Base-by-base conservation (phyloP, 2,329 filamentous ascomycete species). In the Fusarium proliferatum region DNA sequence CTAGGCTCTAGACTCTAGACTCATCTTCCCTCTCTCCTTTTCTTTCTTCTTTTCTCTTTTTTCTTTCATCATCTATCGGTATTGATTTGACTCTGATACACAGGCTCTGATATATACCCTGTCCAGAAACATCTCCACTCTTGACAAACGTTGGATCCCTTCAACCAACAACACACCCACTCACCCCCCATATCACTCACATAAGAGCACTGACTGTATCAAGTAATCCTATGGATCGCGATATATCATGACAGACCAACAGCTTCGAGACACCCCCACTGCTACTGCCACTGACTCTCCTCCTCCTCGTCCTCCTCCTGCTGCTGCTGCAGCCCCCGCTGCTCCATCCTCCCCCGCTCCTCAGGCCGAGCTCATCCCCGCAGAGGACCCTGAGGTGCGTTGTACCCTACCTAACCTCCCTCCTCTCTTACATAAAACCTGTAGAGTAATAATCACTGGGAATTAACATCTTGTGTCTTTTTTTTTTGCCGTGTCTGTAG, bases 351-450 rank as follows among this genome's bases (percentile, higher is more conserved):
- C 60, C 48, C 57, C 72, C 59, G 59, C 65, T 42, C 57, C 61
- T 61, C 72, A 73, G 49, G 67, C 64, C 45, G 72, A 76, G 58
- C 70, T 76, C 23, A 68, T 74, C 55, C 64, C 75, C 53, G 70
- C 61, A 62, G 74, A 75, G 33, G 70, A 77, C 61, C 56, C 66
- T 36, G 72, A 66, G 49, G 75, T 76, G 51, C 61, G 64, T 73
- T 33, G 43, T 48, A 56, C 41, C 62, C 58, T 57, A 36, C 12
- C 34, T 11, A 52, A n/a, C 30, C 55, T 48, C 26, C 6, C 41
- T 45, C n/a, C 28, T 36, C 43, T 28, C 21, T 21, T 38, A 48
- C 30, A 62, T 51, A 46, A 52, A 46, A 21, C 33, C 13, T 39
- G 53, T 64, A 52, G 59, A 43, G 67, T 56, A 36, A 53, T 55